Evolutionary conservation across 2,329 filamentous ascomycete species (phyloP), one percentile per base, ranked within the genome.

Genomic region (Madurella mycetomatis): DNA sequence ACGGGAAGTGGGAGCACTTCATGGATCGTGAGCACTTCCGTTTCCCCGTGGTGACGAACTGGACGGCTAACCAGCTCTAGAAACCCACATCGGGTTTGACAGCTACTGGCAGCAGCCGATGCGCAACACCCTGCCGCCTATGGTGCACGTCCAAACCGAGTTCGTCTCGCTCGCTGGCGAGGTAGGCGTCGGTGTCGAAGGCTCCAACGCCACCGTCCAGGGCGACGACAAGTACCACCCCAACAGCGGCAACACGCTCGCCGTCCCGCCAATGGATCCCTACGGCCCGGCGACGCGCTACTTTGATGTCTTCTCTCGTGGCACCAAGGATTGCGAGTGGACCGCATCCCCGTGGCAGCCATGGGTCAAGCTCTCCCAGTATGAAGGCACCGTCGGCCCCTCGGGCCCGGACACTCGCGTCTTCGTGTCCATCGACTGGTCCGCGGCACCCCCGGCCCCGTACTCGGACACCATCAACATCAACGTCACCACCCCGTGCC

Each of bases 31-130:
- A 65, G 70, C 5, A 12, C 4, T 9, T 48, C 1, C 5, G 5
- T 30, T 44, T 12, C 2, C 9, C 16, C 0, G 9, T 2, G 11
- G 11, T 3, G 7, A 25, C 25, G 25, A 34, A 4, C 34, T 9
- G 11, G 34, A 5, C 11, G 34, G 11, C 34, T 37, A 9, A 37
- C 9, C 13, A 11, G 17, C 15, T 31, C 1, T 49, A 60, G 54
- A 81, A 71, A 80, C 77, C 0, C 80, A 82, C 60, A 67, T 82
- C 9, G 78, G 78, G 17, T 82, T 78, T 45, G 72, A 79, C 49
- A 75, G 73, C 46, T 76, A 76, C 66, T 81, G 85, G 85, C 86
- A 89, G 68, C 85, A 88, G 65, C 84, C 86, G 1, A 88, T 88
- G 85, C 75, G 84, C 34, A 86, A 89, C 64, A 78, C 79, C 0